These are phyloP conservation scores for Turnera subulata DNA, from an alignment of 345 rosid species.

Conservation along the genomic window DNA sequence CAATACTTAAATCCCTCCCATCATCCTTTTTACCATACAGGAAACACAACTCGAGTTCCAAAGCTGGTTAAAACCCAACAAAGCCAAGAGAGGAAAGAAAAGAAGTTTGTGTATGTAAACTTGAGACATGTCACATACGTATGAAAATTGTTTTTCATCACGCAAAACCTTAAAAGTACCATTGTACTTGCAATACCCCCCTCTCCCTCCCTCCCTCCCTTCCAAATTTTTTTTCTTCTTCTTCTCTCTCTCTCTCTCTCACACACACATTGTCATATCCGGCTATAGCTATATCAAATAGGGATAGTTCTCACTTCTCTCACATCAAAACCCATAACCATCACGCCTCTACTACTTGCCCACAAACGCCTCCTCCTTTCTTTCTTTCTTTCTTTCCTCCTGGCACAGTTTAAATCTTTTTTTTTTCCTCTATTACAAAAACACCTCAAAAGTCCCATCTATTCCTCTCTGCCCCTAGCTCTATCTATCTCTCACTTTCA, in stretches of 20 bases:
- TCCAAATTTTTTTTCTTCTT: constrained; percentile 11
- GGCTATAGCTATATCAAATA: constrained; percentile 14
- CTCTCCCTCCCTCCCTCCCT: neutral
- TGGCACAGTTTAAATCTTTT: no score
- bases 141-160: constrained; percentile 7
- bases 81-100: no score
- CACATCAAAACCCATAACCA: constrained; percentile 16
- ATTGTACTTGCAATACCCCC: constrained; percentile 12
- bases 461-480: no score
- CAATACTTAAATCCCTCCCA: neutral
- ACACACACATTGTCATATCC: constrained; percentile 10
- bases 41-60: neutral
- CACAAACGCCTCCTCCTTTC: neutral
- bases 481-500: neutral
- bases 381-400: no score
- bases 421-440: neutral
- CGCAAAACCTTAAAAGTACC: constrained; percentile 26
- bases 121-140: neutral
- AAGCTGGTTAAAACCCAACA: no score
- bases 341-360: constrained; percentile 9
- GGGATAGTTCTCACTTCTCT: constrained; percentile 2
- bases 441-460: constrained; percentile 1
- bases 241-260: neutral
- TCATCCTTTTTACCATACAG: neutral
- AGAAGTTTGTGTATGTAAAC: neutral